These are phyloP conservation scores for Hypoxylon perforatum DNA, from an alignment of 495 filamentous ascomycete genomes.

Conservation along the genomic window DNA sequence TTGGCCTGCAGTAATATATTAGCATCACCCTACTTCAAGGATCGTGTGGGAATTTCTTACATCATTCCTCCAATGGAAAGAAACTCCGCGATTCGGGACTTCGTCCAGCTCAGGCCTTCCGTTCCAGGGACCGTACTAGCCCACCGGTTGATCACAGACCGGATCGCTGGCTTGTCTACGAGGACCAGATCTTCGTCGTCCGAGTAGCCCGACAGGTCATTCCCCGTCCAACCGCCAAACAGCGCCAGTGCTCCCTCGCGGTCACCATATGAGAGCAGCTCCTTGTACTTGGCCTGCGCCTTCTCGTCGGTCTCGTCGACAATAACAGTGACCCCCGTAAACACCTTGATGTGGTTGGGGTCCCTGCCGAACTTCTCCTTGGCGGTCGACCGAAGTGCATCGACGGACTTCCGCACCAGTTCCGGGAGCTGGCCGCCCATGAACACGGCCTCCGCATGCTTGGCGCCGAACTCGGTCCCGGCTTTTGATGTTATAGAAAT, in stretches of 20 bases:
- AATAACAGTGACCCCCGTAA: slow-evolving; percentile 63
- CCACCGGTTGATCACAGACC: slow-evolving; percentile 49
- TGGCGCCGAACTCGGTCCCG: slow-evolving; percentile 66
- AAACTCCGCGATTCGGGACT: slow-evolving; percentile 61
- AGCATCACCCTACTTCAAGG: slow-evolving; percentile 2
- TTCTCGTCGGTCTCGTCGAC: slow-evolving; percentile 66
- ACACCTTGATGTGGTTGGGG: slow-evolving; percentile 63
- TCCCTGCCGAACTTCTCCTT: slow-evolving; percentile 54
- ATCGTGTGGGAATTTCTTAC: slow-evolving; percentile 12
- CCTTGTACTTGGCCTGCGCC: slow-evolving; percentile 62
- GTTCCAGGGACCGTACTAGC: slow-evolving; percentile 53
- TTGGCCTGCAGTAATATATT: slow-evolving; percentile 44
- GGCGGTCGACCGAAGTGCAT: slow-evolving; percentile 62
- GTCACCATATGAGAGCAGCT: slow-evolving; percentile 59
- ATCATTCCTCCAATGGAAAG: slow-evolving; percentile 63
- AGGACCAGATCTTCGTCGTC: slow-evolving; percentile 66
- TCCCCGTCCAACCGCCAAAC: slow-evolving; percentile 70
- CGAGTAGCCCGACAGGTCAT: slow-evolving; percentile 59
- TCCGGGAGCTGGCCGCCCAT: slow-evolving; percentile 61
- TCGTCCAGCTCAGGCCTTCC: slow-evolving; percentile 62
- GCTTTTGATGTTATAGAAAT: slow-evolving; percentile 66
- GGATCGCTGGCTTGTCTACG: slow-evolving; percentile 66
- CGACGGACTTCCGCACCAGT: slow-evolving; percentile 60
- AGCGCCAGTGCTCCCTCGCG: slow-evolving; percentile 67
- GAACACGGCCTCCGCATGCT: slow-evolving; percentile 67